Evolutionary conservation across 2,329 filamentous ascomycete species (phyloP).

Genomic region (Coniochaeta sp.): DNA sequence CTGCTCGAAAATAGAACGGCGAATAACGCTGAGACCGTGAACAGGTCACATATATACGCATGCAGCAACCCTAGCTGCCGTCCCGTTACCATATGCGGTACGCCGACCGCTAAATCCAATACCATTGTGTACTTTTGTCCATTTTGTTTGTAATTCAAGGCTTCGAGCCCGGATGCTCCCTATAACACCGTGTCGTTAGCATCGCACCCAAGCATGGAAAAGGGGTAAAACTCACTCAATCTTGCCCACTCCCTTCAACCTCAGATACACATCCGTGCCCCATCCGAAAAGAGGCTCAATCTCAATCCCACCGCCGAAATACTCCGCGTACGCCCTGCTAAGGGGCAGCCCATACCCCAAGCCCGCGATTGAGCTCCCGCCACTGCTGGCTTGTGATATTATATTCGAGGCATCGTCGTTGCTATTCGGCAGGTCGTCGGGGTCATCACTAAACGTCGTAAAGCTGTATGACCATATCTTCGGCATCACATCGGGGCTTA

Average conservation of each 20-base stretch:
- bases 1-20: too few species aligned
- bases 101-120: too few species aligned
- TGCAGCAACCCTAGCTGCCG: too few species aligned
- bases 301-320: conserved; percentile 90
- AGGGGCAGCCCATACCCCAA: conserved; percentile 88
- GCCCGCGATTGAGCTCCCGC: conserved; percentile 80
- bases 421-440: conserved; percentile 33
- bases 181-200: too few species aligned
- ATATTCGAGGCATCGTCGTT: conserved; percentile 65
- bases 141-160: too few species aligned
- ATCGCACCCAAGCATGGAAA: too few species aligned
- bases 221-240: conserved; percentile 31
- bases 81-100: too few species aligned
- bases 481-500: conserved; percentile 72
- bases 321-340: conserved; percentile 91
- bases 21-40: too few species aligned
- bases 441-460: conserved; percentile 77
- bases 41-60: too few species aligned
- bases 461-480: conserved; percentile 98
- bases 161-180: too few species aligned
- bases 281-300: conserved; percentile 96
- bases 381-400: conserved; percentile 64
- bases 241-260: conserved; percentile 55
- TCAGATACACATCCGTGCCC: conserved; percentile 67
- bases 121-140: too few species aligned